A percentile compares a stretch with the other conserved stretches of the same genome.
These are phyloP conservation scores for Neurospora sp. DNA, from an alignment of 495 filamentous ascomycete genomes.

Conservation along the genomic window DNA sequence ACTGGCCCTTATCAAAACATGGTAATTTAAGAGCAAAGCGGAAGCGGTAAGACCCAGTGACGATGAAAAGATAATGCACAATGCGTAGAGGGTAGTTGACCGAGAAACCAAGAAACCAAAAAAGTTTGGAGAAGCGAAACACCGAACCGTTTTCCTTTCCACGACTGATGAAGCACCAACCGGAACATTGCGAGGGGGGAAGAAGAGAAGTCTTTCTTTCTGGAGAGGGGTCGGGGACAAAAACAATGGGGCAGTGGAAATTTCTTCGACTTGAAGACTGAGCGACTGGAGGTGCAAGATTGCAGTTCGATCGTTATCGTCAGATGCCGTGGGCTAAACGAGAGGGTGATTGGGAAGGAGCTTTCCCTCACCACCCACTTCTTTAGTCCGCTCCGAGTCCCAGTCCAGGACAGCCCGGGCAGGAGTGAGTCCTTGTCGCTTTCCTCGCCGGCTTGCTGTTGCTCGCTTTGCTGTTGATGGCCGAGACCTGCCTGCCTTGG, in stretches of 20 bases:
- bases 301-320: neutral
- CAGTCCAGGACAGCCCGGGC: neutral
- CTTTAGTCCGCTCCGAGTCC: neutral
- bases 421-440: neutral
- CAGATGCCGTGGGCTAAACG: neutral
- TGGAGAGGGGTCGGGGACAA: neutral
- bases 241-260: conserved; percentile 3
- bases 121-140: neutral
- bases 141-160: neutral
- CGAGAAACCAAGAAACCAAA: conserved; percentile 7
- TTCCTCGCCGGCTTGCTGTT: neutral
- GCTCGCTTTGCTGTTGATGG: neutral
- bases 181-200: neutral
- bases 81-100: conserved; percentile 5
- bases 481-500: neutral
- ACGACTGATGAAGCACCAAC: neutral
- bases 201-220: conserved; percentile 1
- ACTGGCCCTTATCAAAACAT: neutral
- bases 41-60: neutral
- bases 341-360: conserved; percentile 1
- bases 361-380: neutral
- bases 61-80: conserved; percentile 17
- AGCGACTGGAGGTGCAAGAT: conserved; percentile 2
- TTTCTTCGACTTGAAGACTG: neutral
- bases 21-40: neutral